Percentiles rank a stretch among this genome's conserved stretches.
Evolutionary conservation across 305 asterid genomes (phyloP).

Genomic region (Nicotiana rustica): DNA sequence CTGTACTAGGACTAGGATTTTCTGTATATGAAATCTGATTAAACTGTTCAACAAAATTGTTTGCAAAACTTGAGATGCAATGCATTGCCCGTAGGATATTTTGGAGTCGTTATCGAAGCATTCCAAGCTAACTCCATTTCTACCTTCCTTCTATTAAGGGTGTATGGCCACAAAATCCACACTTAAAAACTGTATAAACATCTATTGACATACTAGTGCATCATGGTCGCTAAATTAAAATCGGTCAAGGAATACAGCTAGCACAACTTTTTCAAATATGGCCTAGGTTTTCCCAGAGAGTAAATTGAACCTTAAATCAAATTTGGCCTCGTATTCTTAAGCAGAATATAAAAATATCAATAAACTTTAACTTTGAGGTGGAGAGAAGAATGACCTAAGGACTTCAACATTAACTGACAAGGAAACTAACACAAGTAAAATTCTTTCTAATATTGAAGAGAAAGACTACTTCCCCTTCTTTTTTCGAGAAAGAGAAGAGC

Average conservation of each 20-base stretch:
- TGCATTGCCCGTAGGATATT: not conserved
- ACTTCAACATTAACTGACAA: not conserved
- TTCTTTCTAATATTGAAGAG: not conserved
- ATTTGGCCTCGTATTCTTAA: not conserved
- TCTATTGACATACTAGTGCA: not conserved
- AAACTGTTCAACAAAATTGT: not conserved
- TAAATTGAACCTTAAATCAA: not conserved
- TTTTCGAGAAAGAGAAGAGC: no score
- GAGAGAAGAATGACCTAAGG: not conserved
- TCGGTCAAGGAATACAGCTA: not conserved
- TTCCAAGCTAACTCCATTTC: not conserved
- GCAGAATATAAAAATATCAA: not conserved
- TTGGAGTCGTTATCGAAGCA: conserved; percentile 1
- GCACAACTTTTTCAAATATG: not conserved
- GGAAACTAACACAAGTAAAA: not conserved
- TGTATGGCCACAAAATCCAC: not conserved
- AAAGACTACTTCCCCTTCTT: not conserved
- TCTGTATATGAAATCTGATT: not conserved
- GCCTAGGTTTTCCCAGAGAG: not conserved
- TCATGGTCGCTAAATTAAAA: conserved; percentile 18
- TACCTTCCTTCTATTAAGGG: not conserved
- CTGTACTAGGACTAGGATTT: not conserved
- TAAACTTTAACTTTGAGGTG: not conserved
- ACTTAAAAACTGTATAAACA: not conserved
- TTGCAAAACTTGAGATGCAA: not conserved